Percentiles rank a stretch among this genome's conserved stretches.
phyloP scores from a whole-genome alignment of 345 rosid genomes.

The Mercurialis annua region DNA sequence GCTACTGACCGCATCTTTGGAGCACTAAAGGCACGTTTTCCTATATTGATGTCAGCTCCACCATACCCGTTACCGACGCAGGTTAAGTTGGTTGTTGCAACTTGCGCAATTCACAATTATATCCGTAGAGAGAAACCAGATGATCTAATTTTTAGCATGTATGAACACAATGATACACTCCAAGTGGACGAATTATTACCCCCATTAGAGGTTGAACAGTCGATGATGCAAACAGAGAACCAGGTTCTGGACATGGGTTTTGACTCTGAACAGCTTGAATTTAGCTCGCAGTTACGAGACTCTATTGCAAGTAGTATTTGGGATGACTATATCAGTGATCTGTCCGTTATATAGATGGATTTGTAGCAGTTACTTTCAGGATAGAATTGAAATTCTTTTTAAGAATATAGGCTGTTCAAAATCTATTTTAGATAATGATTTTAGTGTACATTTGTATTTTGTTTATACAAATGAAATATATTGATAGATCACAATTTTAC shows the following conservation, averaged over 20 bases:
- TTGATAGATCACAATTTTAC: background rate
- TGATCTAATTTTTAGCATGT: constrained; percentile 58
- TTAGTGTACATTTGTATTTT: constrained; percentile 27
- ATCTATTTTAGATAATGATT: constrained; percentile 17
- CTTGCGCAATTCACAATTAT: constrained; percentile 80
- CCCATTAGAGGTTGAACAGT: constrained; percentile 36
- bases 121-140: constrained; percentile 72
- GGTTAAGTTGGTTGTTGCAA: constrained; percentile 80
- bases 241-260: constrained; percentile 36
- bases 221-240: constrained; percentile 30
- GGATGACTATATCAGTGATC: constrained; percentile 53
- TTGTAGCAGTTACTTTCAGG: constrained; percentile 22
- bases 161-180: constrained; percentile 32
- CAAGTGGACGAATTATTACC: constrained; percentile 42
- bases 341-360: constrained; percentile 42
- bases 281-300: constrained; percentile 57
- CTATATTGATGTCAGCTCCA: constrained; percentile 77
- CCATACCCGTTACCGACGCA: constrained; percentile 85
- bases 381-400: constrained; percentile 22
- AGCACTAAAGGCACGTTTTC: constrained; percentile 78
- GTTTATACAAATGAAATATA: constrained; percentile 24
- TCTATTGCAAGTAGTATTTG: constrained; percentile 61
- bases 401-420: constrained; percentile 17
- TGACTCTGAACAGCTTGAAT: constrained; percentile 41
- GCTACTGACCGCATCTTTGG: constrained; percentile 51